Conservation (phyloP, 2,329 filamentous ascomycete species). For the Fusarium duplospermum region DNA sequence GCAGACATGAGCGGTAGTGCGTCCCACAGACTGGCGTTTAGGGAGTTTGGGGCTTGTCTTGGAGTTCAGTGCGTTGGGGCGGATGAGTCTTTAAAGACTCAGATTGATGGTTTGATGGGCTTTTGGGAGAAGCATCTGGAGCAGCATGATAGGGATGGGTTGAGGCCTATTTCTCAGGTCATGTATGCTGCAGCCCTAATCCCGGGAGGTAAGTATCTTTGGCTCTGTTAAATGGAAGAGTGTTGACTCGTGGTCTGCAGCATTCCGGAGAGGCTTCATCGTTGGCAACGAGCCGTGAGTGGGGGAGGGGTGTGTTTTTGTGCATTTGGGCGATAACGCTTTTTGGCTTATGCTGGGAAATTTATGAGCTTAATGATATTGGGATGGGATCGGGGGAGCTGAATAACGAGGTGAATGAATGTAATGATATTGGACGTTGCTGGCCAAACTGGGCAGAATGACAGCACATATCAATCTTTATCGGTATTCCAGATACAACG, state of each 20-base stretch:
- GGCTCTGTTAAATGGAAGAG: rapidly evolving
- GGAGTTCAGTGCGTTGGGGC: conserved; percentile 56
- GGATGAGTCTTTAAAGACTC: conserved; percentile 46
- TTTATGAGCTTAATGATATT: background rate
- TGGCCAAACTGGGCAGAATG: background rate
- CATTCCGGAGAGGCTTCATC: conserved; percentile 19
- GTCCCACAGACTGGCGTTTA: conserved; percentile 58
- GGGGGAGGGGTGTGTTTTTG: background rate
- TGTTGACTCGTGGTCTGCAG: background rate
- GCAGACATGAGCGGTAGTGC: conserved; percentile 39
- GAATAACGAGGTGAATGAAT: background rate
- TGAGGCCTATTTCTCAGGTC: conserved; percentile 65
- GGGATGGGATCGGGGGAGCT: too few relatives aligned
- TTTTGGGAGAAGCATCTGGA: conserved; percentile 52
- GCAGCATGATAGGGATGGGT: conserved; percentile 50
- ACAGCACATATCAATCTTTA: too few relatives aligned
- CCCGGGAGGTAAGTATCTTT: conserved; percentile 61
- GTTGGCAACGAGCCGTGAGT: conserved; percentile 2
- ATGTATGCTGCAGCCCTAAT: conserved; percentile 69
- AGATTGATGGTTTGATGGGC: conserved; percentile 45
- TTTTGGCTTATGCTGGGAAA: background rate
- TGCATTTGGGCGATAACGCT: background rate
- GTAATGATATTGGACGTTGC: background rate
- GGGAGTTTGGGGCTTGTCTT: conserved; percentile 65
- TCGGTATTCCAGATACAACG: background rate